A percentile compares a stretch with the other conserved stretches of the same genome.
Conservation (phyloP, 192 early-diverging fungal species). For the Coemansia pectinata region DNA sequence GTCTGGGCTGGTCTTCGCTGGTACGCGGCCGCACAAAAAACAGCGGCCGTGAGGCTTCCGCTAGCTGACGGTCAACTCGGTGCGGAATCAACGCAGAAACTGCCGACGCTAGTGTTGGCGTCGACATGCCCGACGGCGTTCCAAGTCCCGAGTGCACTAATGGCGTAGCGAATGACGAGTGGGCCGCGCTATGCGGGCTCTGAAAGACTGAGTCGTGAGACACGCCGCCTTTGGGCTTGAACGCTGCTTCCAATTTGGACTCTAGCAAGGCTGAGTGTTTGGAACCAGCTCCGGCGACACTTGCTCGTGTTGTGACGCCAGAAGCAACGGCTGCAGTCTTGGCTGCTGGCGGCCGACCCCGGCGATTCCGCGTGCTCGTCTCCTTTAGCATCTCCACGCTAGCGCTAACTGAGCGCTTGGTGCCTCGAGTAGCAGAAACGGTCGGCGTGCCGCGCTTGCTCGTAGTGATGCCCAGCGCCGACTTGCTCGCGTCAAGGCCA, state of each 20-base stretch:
- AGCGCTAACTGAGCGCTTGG: neutral
- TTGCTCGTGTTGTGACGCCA: neutral
- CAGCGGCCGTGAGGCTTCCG: constrained; percentile 39
- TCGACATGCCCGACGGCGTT: constrained; percentile 1
- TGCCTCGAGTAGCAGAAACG: neutral
- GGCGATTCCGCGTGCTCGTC: neutral
- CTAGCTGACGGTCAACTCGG: constrained; percentile 52
- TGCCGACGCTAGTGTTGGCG: constrained; percentile 5
- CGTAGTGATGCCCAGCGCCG: neutral
- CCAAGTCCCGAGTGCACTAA: neutral
- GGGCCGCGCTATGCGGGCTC: neutral
- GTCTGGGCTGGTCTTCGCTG: constrained; percentile 25
- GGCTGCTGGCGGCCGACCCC: neutral
- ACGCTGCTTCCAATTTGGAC: neutral
- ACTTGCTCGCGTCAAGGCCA: neutral
- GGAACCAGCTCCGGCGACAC: neutral
- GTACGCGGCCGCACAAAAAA: constrained; percentile 47
- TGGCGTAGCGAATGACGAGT: neutral
- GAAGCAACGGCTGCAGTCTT: neutral
- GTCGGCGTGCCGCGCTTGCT: neutral
- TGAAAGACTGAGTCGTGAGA: neutral
- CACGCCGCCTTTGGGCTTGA: neutral
- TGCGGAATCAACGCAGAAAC: constrained; percentile 31
- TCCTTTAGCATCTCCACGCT: neutral
- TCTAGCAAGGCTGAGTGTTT: neutral